Conservation (phyloP, 805 yeast species). For the Candida patagonica region DNA sequence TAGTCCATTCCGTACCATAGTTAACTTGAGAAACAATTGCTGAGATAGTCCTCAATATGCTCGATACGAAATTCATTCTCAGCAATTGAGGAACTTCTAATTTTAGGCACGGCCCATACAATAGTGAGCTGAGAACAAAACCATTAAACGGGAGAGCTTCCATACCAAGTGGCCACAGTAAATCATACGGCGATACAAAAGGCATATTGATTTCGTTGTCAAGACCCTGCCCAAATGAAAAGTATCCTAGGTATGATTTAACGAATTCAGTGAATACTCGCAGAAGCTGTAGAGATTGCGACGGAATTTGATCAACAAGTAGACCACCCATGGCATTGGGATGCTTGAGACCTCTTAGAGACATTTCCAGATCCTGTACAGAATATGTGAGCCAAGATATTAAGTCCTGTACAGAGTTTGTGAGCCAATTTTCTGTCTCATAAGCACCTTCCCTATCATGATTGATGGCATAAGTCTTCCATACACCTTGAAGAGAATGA, state of each 20-base stretch:
- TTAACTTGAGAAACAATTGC: conserved; percentile 6
- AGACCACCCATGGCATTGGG: conserved; percentile 30
- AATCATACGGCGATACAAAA: not conserved
- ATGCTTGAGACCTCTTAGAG: conserved; percentile 43
- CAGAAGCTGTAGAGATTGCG: conserved; percentile 51
- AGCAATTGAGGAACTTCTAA: conserved; percentile 6
- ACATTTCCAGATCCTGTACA: conserved; percentile 55
- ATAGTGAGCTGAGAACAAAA: conserved; percentile 7
- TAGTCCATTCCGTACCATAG: conserved; percentile 10
- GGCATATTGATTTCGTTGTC: not conserved
- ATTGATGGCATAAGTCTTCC: no score
- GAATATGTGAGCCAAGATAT: conserved; percentile 38
- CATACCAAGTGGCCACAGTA: not conserved
- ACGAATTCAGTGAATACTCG: conserved; percentile 37
- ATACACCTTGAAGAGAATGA: not conserved
- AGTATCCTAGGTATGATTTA: not conserved
- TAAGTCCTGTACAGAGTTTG: not conserved
- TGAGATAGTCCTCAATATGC: not conserved
- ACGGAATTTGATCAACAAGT: conserved; percentile 48
- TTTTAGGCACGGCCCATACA: conserved; percentile 8
- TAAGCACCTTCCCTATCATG: not conserved
- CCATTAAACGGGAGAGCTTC: conserved; percentile 7
- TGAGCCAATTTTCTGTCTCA: conserved; percentile 17
- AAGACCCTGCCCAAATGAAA: conserved; percentile 4
- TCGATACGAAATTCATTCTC: not conserved